Base-by-base conservation (phyloP, 345 rosid genomes). In the Gossypium sturtianum region DNA sequence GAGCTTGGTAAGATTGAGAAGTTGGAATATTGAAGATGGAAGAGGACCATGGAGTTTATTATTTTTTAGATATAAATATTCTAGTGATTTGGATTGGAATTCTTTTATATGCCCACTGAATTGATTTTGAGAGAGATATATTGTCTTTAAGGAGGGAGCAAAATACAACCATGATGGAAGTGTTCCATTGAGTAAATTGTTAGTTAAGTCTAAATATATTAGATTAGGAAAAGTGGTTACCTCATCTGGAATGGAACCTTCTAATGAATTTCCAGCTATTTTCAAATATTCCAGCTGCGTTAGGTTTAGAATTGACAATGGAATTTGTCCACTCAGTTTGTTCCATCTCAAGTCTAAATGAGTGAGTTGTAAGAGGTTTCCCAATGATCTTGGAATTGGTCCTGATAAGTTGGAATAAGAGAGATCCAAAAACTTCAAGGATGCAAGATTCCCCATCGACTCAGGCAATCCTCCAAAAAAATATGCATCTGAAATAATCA, bases 281-380 rank as follows among this genome's bases (percentile, higher is more conserved):
- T 11, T 45, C 49, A 45, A 8, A 0, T 9, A 45, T 4, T 0
- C 2, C 11, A 62, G 71, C 6, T 41, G 56, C 0, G 27, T 19
- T 19, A 63, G 27, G 79, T 34, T 34, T 34, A 34, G 41, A 34
- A 34, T 34, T 4, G 41, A 34, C 0, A 5, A 34, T 4, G 0
- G 86, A 13, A 84, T 19, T 0, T 22, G 41, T 65, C 86, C 83
- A 3, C 1, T 73, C 12, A 84, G 70, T 23, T 34, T 11, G 67
- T 76, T 76, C 0, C 0, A 0, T 0, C n/a, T 9, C 12, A 82
- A 66, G 15, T 13, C n/a, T 15, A 84, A 58, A 25, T 0, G 2
- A n/a, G 1, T 7, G 10, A 79, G 38, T 3, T 19, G 7, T 2
- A 19, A 12, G 19, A 76, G 74, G 38, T 66, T 66, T 12, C 79